A percentile compares a stretch with the other conserved stretches of the same genome.
phyloP scores from a whole-genome alignment of 2,329 filamentous ascomycete genomes.

The Nothophoma quercina region DNA sequence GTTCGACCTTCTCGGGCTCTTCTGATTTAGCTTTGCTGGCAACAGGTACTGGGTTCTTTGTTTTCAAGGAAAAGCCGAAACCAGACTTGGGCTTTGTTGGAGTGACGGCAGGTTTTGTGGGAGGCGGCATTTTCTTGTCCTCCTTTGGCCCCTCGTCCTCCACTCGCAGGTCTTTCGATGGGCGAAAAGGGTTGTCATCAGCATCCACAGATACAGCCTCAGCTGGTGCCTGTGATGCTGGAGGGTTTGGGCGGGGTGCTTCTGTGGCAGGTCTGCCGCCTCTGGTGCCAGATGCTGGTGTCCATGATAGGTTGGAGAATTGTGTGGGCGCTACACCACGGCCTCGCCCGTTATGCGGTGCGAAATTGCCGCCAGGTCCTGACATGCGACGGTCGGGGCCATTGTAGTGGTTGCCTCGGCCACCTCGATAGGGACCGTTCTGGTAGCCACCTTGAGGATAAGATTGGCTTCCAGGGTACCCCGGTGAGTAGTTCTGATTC shows the following conservation, averaged over 20 bases:
- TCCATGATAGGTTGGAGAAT: constrained; percentile 77
- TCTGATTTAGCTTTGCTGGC: constrained; percentile 60
- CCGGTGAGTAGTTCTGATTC: constrained; percentile 39
- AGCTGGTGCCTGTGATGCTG: constrained; percentile 18
- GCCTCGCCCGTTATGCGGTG: constrained; percentile 58
- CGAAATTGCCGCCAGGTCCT: constrained; percentile 54
- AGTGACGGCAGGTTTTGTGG: constrained; percentile 58
- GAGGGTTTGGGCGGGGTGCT: constrained; percentile 40
- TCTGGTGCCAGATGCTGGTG: constrained; percentile 62
- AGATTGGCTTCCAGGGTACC: constrained; percentile 60
- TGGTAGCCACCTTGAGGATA: constrained; percentile 65
- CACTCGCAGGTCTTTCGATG: constrained; percentile 69
- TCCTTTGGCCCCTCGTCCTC: constrained; percentile 67
- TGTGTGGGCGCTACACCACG: constrained; percentile 57
- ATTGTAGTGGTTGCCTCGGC: constrained; percentile 65
- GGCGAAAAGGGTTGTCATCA: constrained; percentile 67
- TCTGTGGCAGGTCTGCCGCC: constrained; percentile 58
- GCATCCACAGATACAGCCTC: constrained; percentile 56
- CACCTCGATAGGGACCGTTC: constrained; percentile 60
- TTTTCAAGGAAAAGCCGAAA: constrained; percentile 94
- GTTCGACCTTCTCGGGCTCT: constrained; percentile 44
- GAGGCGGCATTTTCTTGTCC: constrained; percentile 61
- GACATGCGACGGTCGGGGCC: constrained; percentile 54
- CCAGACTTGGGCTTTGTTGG: constrained; percentile 60
- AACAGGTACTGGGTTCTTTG: constrained; percentile 65